Conservation (phyloP, 441 rosid genomes). For the Eruca vesicaria region DNA sequence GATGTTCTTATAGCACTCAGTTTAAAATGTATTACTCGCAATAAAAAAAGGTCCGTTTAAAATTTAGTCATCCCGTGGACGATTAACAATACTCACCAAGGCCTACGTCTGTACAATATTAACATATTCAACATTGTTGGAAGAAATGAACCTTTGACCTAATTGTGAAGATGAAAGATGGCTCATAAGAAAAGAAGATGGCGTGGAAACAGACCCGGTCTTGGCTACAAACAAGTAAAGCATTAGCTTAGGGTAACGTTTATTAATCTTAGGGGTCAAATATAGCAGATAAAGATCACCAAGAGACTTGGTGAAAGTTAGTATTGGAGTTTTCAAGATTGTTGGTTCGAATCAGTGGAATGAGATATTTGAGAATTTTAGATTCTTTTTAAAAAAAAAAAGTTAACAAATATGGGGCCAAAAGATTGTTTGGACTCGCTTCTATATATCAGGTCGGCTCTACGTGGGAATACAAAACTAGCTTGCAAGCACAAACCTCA, state of each 20-base stretch:
- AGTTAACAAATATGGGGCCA: too few relatives aligned
- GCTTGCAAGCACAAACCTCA: too few relatives aligned
- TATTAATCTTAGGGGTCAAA: neutral
- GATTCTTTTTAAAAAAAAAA: too few relatives aligned
- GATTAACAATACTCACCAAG: neutral
- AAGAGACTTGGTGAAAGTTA: neutral
- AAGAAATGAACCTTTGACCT: neutral
- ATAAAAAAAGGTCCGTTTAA: neutral
- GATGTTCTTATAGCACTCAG: neutral
- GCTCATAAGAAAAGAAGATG: too few relatives aligned
- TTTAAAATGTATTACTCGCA: neutral
- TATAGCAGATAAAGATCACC: neutral
- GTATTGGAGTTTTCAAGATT: neutral
- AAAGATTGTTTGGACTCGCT: too few relatives aligned
- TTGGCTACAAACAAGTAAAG: neutral
- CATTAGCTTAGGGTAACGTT: neutral
- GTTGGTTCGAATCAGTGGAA: neutral
- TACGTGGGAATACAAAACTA: too few relatives aligned
- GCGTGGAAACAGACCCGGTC: neutral
- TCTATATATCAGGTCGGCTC: too few relatives aligned
- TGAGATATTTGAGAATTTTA: neutral
- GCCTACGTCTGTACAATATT: neutral
- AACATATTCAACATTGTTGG: neutral
- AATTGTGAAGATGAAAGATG: neutral
- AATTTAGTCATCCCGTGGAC: neutral